A percentile compares a stretch with the other conserved stretches of the same genome.
These are phyloP conservation scores for Licmophora abbreviata DNA, from an alignment of 108 stramenopile genomes.

Conservation along the genomic window DNA sequence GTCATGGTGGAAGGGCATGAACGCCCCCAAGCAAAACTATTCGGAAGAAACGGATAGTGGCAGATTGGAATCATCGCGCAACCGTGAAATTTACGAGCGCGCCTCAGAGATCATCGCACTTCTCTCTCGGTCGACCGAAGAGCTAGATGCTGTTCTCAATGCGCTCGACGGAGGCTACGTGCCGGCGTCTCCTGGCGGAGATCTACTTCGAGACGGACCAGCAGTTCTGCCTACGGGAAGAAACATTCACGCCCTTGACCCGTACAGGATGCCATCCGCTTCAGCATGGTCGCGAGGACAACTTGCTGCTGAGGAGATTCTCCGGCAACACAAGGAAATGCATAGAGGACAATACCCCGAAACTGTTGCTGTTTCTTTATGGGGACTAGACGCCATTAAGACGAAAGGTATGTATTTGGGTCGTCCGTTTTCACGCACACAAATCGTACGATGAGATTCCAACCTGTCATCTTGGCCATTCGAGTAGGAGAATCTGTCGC, in stretches of 20 bases:
- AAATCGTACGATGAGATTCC: too few species aligned
- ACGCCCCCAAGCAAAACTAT: constrained; percentile 3
- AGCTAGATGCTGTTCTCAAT: constrained; percentile 50
- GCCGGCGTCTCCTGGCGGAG: constrained; percentile 66
- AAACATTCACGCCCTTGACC: constrained; percentile 81
- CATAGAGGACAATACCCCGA: constrained; percentile 65
- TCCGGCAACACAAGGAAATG: constrained; percentile 52
- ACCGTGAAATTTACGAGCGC: neutral
- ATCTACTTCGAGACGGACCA: constrained; percentile 64
- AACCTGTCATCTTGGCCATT: too few species aligned
- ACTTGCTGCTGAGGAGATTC: constrained; percentile 63
- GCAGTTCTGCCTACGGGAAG: constrained; percentile 76
- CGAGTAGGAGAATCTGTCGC: constrained; percentile 85
- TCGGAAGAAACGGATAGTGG: neutral
- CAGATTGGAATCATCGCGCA: too few species aligned
- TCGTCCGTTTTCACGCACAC: neutral
- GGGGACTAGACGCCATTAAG: constrained; percentile 86
- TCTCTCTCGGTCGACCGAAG: constrained; percentile 54
- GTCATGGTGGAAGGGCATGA: constrained; percentile 11
- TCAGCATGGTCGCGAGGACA: constrained; percentile 70
- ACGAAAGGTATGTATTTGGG: too few species aligned
- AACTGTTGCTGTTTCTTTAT: constrained; percentile 71
- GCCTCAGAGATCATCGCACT: constrained; percentile 48
- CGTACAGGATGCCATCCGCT: constrained; percentile 78
- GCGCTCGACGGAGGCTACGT: constrained; percentile 70